phyloP scores from a whole-genome alignment of 2,329 filamentous ascomycete species.

The Orbilia ellipsospora region DNA sequence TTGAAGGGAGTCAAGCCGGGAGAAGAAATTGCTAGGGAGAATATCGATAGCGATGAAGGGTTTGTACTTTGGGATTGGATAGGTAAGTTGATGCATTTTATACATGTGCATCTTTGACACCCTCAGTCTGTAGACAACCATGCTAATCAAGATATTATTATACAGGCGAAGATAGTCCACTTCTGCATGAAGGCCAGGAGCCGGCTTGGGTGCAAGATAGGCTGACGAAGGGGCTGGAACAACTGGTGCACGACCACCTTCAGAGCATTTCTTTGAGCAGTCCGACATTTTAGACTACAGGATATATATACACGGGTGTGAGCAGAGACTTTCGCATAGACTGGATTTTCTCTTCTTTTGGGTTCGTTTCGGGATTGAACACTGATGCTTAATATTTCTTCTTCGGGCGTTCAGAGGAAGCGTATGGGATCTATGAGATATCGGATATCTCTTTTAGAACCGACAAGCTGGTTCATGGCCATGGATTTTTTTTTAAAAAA shows the following conservation, averaged over 20 bases:
- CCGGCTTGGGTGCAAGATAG: slow-evolving; percentile 75
- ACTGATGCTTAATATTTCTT: too few species aligned
- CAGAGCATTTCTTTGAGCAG: slow-evolving; percentile 30
- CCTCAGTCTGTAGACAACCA: neutral
- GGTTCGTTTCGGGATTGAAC: too few species aligned
- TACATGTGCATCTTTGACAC: neutral
- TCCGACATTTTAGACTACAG: neutral
- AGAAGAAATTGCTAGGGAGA: slow-evolving; percentile 39
- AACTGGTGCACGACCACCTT: slow-evolving; percentile 60
- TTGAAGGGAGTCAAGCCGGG: slow-evolving; percentile 66
- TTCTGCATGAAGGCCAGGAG: slow-evolving; percentile 72
- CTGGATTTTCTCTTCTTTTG: too few species aligned
- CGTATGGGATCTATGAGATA: too few species aligned
- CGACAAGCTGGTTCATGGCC: too few species aligned
- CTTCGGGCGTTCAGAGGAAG: too few species aligned
- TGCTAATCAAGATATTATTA: neutral
- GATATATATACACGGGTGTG: too few species aligned
- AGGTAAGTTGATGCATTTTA: slow-evolving; percentile 20
- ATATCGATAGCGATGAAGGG: slow-evolving; percentile 49
- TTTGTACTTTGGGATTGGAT: slow-evolving; percentile 56
- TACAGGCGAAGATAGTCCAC: slow-evolving; percentile 72
- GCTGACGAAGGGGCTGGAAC: slow-evolving; percentile 72
- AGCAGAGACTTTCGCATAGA: too few species aligned
- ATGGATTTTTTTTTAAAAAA: too few species aligned
- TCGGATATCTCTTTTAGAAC: too few species aligned